Conservation (phyloP, 129 eudicot species). For the Escallonia rubra region DNA sequence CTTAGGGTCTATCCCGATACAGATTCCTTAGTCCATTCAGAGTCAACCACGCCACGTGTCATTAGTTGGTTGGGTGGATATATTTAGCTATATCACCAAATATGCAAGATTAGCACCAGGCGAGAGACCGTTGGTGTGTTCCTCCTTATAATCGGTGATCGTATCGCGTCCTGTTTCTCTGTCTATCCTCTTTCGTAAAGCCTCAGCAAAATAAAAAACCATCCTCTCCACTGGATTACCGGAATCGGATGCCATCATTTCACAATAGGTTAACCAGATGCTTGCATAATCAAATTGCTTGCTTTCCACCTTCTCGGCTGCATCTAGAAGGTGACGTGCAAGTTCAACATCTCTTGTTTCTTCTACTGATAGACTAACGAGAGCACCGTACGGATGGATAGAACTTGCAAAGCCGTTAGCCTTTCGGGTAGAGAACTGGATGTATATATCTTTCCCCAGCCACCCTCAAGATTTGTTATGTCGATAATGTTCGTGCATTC, state of each 20-base stretch:
- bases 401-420: too few relatives aligned
- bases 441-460: too few relatives aligned
- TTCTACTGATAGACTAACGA: constrained; percentile 31
- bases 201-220: constrained; percentile 41
- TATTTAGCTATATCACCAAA: too few relatives aligned
- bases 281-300: constrained; percentile 42
- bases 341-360: constrained; percentile 55
- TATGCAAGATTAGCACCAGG: constrained; percentile 24
- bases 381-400: too few relatives aligned
- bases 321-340: constrained; percentile 45
- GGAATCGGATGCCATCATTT: constrained; percentile 25
- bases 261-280: constrained; percentile 38
- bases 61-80: too few relatives aligned
- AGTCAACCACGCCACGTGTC: too few relatives aligned
- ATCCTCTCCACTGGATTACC: constrained; percentile 54
- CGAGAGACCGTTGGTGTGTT: constrained; percentile 11
- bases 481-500: too few relatives aligned
- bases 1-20: too few relatives aligned
- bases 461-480: too few relatives aligned
- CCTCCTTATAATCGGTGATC: constrained; percentile 8
- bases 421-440: too few relatives aligned
- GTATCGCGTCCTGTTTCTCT: constrained; percentile 31
- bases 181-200: constrained; percentile 32
- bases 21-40: too few relatives aligned
- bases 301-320: constrained; percentile 46